Evolutionary conservation across 306 rosid species (phyloP), one percentile per base, ranked within the genome.

Genomic region (Lablab purpureus): DNA sequence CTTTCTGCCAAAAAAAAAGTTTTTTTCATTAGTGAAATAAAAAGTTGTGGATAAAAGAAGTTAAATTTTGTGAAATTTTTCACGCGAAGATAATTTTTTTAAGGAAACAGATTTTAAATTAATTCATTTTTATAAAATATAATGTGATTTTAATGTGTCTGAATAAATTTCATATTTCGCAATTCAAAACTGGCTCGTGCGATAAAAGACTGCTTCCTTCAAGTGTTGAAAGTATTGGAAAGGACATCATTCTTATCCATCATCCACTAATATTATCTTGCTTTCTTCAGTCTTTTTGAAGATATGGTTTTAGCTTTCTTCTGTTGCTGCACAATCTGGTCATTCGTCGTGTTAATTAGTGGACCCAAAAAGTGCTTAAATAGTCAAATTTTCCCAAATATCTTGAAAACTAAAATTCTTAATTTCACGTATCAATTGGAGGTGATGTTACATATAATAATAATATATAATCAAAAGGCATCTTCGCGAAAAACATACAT

Each of bases 181-280:
- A 58, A 58, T 18, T n/a, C 18, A 58, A 58, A 17, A 12, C 4
- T 23, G 40, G 17, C 45, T 67, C 36, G 18, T 37, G n/a, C 58
- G 47, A 19, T 25, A 45, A 40, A 49, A 62, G 74, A 66, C 72
- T 15, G 50, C 60, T 62, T 46, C 32, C 62, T 10, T 23, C 10
- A 25, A 22, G 7, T 54, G 30, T 54, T 56, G n/a, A 30, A 19
- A 3, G 52, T 58, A 18, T 55, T 76, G 87, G 78, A 80, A 77
- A 54, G 28, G 81, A 84, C 85, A 11, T 54, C 46, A 9, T 76
- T 74, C 88, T 83, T 85, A 91, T 87, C 97, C 84, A 65, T 75
- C 23, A 64, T 17, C 80, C 64, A 15, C 43, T 56, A 10, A 13
- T 56, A 10, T 19, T 7, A 79, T 75, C 58, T 60, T 59, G 50